A percentile compares a stretch with the other conserved stretches of the same genome.
Conservation (phyloP, 1,139 yeast species). For the Candida sp. region DNA sequence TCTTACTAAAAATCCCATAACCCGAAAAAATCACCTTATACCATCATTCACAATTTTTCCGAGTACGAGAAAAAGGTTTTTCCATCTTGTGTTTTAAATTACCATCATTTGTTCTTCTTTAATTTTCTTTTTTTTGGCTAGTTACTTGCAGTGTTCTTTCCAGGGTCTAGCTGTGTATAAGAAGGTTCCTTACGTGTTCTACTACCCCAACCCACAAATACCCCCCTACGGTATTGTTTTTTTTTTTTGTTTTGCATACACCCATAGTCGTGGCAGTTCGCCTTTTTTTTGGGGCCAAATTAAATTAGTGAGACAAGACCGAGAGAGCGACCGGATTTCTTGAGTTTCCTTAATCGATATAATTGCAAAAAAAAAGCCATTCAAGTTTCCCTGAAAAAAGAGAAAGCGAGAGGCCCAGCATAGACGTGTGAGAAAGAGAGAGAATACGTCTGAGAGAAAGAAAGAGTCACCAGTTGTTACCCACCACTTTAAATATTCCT, state of each 20-base stretch:
- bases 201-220: too few species aligned
- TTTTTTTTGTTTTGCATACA: neutral
- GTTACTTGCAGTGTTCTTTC: neutral
- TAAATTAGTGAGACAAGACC: neutral
- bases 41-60: neutral
- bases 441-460: too few species aligned
- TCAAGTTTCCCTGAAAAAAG: slow-evolving; percentile 1
- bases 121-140: neutral
- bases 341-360: neutral
- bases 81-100: neutral
- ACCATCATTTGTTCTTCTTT: neutral
- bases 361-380: neutral
- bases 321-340: neutral
- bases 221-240: neutral
- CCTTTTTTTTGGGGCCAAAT: neutral
- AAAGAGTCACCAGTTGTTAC: neutral
- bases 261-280: neutral
- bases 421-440: neutral
- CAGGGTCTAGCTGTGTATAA: neutral
- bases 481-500: neutral
- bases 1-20: neutral
- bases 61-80: neutral
- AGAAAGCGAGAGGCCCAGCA: too few species aligned
- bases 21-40: neutral
- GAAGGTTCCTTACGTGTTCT: neutral